These are phyloP conservation scores for Penicillium daleae DNA, from an alignment of 495 filamentous ascomycete species.

Conservation along the genomic window DNA sequence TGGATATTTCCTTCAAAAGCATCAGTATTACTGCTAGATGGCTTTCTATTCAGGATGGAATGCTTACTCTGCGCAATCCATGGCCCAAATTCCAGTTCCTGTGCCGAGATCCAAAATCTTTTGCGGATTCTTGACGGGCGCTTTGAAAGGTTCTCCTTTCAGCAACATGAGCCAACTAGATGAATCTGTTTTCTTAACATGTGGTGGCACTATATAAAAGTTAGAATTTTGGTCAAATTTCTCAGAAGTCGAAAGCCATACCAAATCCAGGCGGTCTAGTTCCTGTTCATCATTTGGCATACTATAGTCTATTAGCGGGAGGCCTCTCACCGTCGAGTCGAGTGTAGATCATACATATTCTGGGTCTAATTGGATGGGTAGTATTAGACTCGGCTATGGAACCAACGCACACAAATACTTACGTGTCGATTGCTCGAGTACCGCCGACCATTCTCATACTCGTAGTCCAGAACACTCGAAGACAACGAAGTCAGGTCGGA, in stretches of 20 bases:
- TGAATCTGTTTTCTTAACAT: slow-evolving; percentile 25
- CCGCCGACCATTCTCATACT: slow-evolving; percentile 63
- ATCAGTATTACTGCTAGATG: not conserved
- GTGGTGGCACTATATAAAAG: slow-evolving; percentile 15
- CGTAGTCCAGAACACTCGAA: slow-evolving; percentile 35
- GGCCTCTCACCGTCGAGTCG: not conserved
- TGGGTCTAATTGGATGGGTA: slow-evolving; percentile 6
- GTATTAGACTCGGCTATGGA: not conserved
- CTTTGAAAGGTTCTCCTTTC: slow-evolving; percentile 53
- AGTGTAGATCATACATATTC: slow-evolving; percentile 24
- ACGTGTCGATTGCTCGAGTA: slow-evolving; percentile 67
- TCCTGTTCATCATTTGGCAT: slow-evolving; percentile 64
- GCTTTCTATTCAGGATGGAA: not conserved
- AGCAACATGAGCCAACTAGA: slow-evolving; percentile 39
- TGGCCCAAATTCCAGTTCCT: slow-evolving; percentile 68
- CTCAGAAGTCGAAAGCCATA: slow-evolving; percentile 48
- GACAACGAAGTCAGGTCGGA: slow-evolving; percentile 32
- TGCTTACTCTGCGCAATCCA: slow-evolving; percentile 57
- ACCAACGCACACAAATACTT: not conserved
- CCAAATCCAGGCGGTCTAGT: slow-evolving; percentile 66
- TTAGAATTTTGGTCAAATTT: not conserved
- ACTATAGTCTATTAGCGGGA: not conserved
- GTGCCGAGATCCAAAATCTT: slow-evolving; percentile 66
- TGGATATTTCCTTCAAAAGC: slow-evolving; percentile 20
- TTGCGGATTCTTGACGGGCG: slow-evolving; percentile 53